phyloP scores from a whole-genome alignment of 1,284 basidiomycete genomes.

The Xanthoconium separans region DNA sequence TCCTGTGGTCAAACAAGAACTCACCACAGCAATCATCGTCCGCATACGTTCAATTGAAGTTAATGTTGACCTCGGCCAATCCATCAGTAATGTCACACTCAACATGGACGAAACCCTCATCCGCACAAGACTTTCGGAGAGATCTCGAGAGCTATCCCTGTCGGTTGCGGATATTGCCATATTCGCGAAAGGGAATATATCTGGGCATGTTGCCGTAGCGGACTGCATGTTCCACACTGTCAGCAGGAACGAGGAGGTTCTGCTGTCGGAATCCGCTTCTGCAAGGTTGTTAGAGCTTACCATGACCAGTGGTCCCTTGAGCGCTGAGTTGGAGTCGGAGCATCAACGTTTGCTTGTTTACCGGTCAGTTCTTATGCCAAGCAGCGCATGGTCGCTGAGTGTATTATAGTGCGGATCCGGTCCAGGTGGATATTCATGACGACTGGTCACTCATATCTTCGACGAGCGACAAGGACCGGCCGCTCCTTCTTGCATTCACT shows the following conservation, averaged over 20 bases:
- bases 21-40: slow-evolving; percentile 61
- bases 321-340: slow-evolving; percentile 72
- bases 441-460: slow-evolving; percentile 70
- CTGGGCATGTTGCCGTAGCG: slow-evolving; percentile 67
- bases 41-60: slow-evolving; percentile 71
- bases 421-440: slow-evolving; percentile 74
- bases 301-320: slow-evolving; percentile 73
- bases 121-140: slow-evolving; percentile 60
- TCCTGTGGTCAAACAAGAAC: slow-evolving; percentile 41
- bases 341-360: slow-evolving; percentile 77
- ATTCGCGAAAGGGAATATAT: slow-evolving; percentile 70
- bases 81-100: slow-evolving; percentile 64
- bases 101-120: slow-evolving; percentile 60
- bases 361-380: slow-evolving; percentile 48
- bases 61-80: slow-evolving; percentile 77
- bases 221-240: slow-evolving; percentile 76
- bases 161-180: slow-evolving; percentile 65
- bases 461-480: slow-evolving; percentile 46
- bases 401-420: slow-evolving; percentile 66
- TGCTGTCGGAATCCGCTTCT: slow-evolving; percentile 32
- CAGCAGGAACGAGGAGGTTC: slow-evolving; percentile 48
- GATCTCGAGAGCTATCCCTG: slow-evolving; percentile 60
- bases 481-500: slow-evolving; percentile 74
- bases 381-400: neutral
- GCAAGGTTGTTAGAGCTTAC: slow-evolving; percentile 68